phyloP scores from a whole-genome alignment of 169 alveolate genomes.

The Plasmodium chabaudi region DNA sequence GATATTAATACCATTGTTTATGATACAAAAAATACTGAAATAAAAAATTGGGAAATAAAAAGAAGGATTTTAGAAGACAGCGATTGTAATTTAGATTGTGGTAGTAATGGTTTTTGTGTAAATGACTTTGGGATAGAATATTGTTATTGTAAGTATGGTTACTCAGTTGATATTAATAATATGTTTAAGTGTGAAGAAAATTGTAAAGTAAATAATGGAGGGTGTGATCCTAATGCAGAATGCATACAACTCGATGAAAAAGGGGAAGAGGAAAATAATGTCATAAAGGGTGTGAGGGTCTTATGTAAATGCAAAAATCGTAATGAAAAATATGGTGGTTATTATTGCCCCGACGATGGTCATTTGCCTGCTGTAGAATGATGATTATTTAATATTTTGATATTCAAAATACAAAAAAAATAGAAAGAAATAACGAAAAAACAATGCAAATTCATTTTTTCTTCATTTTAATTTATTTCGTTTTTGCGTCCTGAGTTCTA shows the following conservation, averaged over 20 bases:
- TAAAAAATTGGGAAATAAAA: slow-evolving; percentile 25
- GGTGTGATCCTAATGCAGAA: slow-evolving; percentile 38
- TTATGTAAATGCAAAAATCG: slow-evolving; percentile 62
- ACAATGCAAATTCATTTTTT: too few relatives aligned
- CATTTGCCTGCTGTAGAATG: neutral
- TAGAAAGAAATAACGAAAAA: too few relatives aligned
- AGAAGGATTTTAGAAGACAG: slow-evolving; percentile 33
- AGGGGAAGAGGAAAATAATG: slow-evolving; percentile 7
- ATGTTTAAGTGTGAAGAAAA: slow-evolving; percentile 50
- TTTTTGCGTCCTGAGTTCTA: too few relatives aligned
- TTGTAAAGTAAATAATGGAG: slow-evolving; percentile 62
- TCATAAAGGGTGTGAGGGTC: slow-evolving; percentile 56
- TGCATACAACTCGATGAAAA: slow-evolving; percentile 12
- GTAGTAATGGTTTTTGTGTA: slow-evolving; percentile 11
- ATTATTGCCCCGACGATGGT: slow-evolving; percentile 22
- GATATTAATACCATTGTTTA: neutral
- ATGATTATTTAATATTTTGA: too few relatives aligned
- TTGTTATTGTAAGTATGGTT: slow-evolving; percentile 24
- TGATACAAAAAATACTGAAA: neutral
- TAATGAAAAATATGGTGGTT: slow-evolving; percentile 31
- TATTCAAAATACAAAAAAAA: too few relatives aligned
- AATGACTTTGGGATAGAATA: slow-evolving; percentile 14
- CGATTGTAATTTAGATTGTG: slow-evolving; percentile 37
- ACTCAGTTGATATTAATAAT: slow-evolving; percentile 37
- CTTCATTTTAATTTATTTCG: too few relatives aligned